phyloP scores from a whole-genome alignment of 2,329 filamentous ascomycete genomes.

The Ascochyta lentis region DNA sequence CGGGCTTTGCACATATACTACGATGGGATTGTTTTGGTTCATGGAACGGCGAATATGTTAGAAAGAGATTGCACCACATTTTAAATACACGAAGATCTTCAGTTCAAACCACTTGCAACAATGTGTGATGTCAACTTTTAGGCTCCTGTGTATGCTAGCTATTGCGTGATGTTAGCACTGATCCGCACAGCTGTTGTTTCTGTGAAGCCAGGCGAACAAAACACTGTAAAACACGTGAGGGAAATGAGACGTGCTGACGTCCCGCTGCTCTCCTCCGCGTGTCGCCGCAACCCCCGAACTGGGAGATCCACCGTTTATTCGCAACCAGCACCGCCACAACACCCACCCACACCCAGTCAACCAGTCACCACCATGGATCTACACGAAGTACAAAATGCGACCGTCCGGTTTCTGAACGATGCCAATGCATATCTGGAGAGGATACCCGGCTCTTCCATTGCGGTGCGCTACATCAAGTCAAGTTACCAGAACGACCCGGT shows the following conservation, averaged over 20 bases:
- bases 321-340: constrained; percentile 9
- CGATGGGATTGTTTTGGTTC: constrained; percentile 40
- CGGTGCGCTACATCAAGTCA: constrained; percentile 93
- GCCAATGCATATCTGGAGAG: constrained; percentile 77
- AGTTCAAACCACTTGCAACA: not conserved
- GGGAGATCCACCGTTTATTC: not conserved
- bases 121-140: not conserved
- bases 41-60: constrained; percentile 46
- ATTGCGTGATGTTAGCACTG: not conserved
- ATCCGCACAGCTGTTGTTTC: too few relatives aligned
- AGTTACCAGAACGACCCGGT: constrained; percentile 98
- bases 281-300: constrained; percentile 33
- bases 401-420: constrained; percentile 62
- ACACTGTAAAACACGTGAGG: constrained; percentile 12
- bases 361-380: constrained; percentile 58
- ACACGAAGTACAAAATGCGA: constrained; percentile 61
- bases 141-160: not conserved
- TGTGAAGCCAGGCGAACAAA: too few relatives aligned
- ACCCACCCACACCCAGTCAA: not conserved
- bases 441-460: constrained; percentile 90
- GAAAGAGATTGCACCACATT: constrained; percentile 45
- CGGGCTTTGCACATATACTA: constrained; percentile 48
- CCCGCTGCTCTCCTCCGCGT: constrained; percentile 24
- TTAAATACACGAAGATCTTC: constrained; percentile 41
- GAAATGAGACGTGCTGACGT: constrained; percentile 23